Evolutionary conservation across 495 filamentous ascomycete species (phyloP).

Genomic region (Penicillium roqueforti): DNA sequence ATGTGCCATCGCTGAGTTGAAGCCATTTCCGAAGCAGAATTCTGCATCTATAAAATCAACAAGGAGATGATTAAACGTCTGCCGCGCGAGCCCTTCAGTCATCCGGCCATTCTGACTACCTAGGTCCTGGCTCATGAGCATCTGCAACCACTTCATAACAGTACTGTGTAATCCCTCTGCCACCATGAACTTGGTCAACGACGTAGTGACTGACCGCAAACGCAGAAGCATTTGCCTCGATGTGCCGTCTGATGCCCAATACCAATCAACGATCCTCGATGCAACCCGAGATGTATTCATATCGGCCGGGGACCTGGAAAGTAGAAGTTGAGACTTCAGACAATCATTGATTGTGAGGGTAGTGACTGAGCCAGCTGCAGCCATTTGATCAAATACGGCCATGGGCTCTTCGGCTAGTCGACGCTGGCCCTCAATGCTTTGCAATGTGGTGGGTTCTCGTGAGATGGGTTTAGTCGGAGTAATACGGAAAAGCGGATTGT

Average conservation of each 20-base stretch:
- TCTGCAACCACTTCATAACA: conserved; percentile 31
- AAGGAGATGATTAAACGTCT: conserved; percentile 28
- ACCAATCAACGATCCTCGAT: conserved; percentile 38
- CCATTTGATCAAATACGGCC: conserved; percentile 38
- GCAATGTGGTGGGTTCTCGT: conserved; percentile 10
- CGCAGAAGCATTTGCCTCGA: conserved; percentile 27
- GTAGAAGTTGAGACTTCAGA: conserved; percentile 33
- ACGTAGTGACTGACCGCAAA: conserved; percentile 11
- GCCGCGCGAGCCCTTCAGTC: conserved; percentile 16
- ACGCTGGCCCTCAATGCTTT: conserved; percentile 12
- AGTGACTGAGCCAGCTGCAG: conserved; percentile 37
- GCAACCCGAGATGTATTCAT: conserved; percentile 35
- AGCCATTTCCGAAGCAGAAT: conserved; percentile 30
- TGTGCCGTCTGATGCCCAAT: conserved; percentile 35
- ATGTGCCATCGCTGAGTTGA: conserved; percentile 27
- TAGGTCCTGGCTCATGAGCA: conserved; percentile 29
- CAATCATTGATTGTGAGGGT: conserved; percentile 18
- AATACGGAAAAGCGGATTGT: conserved; percentile 58
- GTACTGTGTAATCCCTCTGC: conserved; percentile 36
- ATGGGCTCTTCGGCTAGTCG: conserved; percentile 34
- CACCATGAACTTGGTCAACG: conserved; percentile 38
- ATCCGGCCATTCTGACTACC: conserved; percentile 27
- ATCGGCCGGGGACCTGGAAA: conserved; percentile 20
- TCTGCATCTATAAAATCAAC: conserved; percentile 33
- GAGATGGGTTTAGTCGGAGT: conserved; percentile 22